Conservation (phyloP, 1,284 basidiomycete species). For the Golubevia pallescens region DNA sequence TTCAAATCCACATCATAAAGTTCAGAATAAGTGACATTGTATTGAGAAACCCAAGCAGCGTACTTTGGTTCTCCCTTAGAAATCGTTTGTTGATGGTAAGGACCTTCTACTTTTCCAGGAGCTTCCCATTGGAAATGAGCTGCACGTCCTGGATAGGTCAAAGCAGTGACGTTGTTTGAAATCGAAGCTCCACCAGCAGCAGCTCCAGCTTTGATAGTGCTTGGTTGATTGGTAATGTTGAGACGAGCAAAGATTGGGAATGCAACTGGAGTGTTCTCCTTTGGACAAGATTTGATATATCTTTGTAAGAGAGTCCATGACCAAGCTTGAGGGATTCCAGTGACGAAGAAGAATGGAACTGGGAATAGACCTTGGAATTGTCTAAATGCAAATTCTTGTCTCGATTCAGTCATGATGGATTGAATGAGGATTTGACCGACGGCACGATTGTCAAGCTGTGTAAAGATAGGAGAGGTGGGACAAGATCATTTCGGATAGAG, state of each 20-base stretch:
- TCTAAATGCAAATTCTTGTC: constrained; percentile 37
- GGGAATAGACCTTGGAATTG: constrained; percentile 35
- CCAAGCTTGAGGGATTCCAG: constrained; percentile 39
- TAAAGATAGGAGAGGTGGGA: too few species aligned
- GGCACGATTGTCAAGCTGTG: constrained; percentile 40
- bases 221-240: constrained; percentile 30
- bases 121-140: constrained; percentile 28
- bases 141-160: constrained; percentile 27
- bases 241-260: constrained; percentile 46
- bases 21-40: constrained; percentile 39
- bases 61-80: constrained; percentile 26
- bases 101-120: constrained; percentile 31
- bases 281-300: constrained; percentile 33
- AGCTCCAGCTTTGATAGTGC: constrained; percentile 25
- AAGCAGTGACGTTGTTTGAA: constrained; percentile 37
- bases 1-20: constrained; percentile 34
- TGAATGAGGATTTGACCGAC: constrained; percentile 37
- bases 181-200: constrained; percentile 32
- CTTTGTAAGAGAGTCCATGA: constrained; percentile 42
- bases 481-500: too few species aligned
- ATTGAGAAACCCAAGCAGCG: constrained; percentile 39
- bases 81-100: constrained; percentile 34
- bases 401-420: constrained; percentile 42
- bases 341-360: constrained; percentile 41
- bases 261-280: constrained; percentile 27